phyloP scores from a whole-genome alignment of 352 stramenopile genomes.

The Phytophthora sansomeana region DNA sequence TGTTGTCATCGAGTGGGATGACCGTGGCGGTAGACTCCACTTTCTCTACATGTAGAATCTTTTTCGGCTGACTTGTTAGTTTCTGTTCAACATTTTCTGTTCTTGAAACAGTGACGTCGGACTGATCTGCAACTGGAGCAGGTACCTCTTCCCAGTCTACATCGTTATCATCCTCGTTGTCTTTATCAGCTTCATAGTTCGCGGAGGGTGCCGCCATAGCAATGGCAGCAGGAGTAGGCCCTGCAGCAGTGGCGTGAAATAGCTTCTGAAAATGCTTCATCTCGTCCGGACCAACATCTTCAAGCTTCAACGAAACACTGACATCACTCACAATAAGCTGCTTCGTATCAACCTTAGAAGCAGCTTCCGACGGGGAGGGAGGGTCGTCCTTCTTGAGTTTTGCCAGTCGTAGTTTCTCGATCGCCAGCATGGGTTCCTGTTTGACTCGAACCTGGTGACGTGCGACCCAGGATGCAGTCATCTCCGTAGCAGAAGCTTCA shows the following conservation, averaged over 20 bases:
- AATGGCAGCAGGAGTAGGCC: constrained; percentile 11
- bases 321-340: constrained; percentile 27
- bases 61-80: background rate
- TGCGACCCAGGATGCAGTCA: constrained; percentile 42
- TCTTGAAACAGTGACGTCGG: background rate
- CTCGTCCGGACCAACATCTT: constrained; percentile 41
- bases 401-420: constrained; percentile 45
- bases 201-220: background rate
- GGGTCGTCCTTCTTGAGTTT: constrained; percentile 30
- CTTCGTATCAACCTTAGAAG: background rate
- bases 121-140: background rate
- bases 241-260: constrained; percentile 46
- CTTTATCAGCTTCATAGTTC: constrained; percentile 19
- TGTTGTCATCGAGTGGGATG: background rate
- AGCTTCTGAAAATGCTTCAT: constrained; percentile 38
- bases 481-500: constrained; percentile 25
- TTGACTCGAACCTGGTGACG: constrained; percentile 51
- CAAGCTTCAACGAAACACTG: constrained; percentile 55
- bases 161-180: constrained; percentile 52
- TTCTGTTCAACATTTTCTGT: constrained; percentile 1
- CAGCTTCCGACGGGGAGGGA: background rate
- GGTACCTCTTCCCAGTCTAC: constrained; percentile 45
- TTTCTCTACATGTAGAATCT: background rate
- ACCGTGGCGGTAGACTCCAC: background rate
- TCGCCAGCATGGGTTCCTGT: constrained; percentile 54